Evolutionary conservation across 2,329 filamentous ascomycete genomes (phyloP), one percentile per base, ranked within the genome.

Genomic region (Cercospora berteroae): DNA sequence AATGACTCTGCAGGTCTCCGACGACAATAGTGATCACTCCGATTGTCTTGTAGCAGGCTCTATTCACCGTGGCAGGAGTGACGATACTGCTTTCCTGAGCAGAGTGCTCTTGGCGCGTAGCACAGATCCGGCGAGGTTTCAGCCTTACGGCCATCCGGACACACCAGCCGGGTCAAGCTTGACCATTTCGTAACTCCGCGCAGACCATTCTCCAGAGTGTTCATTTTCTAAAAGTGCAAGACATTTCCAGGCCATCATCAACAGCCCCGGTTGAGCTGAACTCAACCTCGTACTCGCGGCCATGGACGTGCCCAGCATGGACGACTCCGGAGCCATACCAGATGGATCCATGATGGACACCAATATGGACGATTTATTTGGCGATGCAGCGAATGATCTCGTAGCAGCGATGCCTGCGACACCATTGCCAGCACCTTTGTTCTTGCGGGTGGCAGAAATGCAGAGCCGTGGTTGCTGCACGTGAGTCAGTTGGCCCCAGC

Each of bases 391-490:
- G n/a, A 81, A 83, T 76, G 78, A 80, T 71, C 79, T 86, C 77
- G 74, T 79, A 76, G 85, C 88, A 70, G 81, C 85, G 12, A 79
- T 88, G 23, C 80, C 85, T 25, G 23, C 80, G 6, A 79, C 83
- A 4, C 82, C 74, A 9, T 86, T 31, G 82, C 85, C 12, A 83
- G 86, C 64, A 78, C 87, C 90, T 65, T 84, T 96, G 20, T 85
- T 88, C 36, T 87, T 89, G 74, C 87, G 91, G 65, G 79, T 97
- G 42, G 91, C 95, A 77, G 91, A 96, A 74, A 83, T 95, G 73
- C 88, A 90, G 71, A 83, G 85, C 66, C 87, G 87, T 67, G 93
- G 93, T 16, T 95, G 91, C 78, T 92, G 89, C 83, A 90, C 93
- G 93, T 95, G 87, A 81, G 89, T 84, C 60, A 65, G 65, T 63